Base-by-base conservation (phyloP, 2,329 filamentous ascomycete genomes). In the Ascochyta viciae-villosae region DNA sequence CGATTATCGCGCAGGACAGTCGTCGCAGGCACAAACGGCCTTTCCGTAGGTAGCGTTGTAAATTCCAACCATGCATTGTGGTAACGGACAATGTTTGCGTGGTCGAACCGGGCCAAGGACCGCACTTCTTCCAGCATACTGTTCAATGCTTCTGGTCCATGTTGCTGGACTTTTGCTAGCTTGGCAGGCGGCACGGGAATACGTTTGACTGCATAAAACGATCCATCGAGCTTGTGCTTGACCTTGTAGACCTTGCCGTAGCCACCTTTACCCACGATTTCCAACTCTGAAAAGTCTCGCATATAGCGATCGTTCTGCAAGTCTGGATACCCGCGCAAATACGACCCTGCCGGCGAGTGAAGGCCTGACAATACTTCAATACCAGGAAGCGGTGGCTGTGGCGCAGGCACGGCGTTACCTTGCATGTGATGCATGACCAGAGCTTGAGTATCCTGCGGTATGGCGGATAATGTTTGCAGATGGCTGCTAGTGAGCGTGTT, bases 11-110 rank as follows among this genome's bases (percentile, higher is more conserved):
- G 63, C n/a, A 69, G 12, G 2, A 64, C 34, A 6, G 59, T 45
- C 5, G 51, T 29, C 7, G 49, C 44, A 3, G 64, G 50, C 12
- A 40, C 33, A 6, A 47, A 35, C 8, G 60, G 15, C 3, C 39
- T 22, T 8, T 68, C 64, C 9, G 40, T 62, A 10, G 64, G 43
- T 26, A 57, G 45, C 3, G 67, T 60, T 0, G 66, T 63, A 44
- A 71, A 79, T 33, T 89, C 87, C 13, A 88, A 78, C 87, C 87
- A 90, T 13, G 84, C 84, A 47, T 82, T 81, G 66, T 85, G 85
- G 64, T 90, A 90, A 23, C 87, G 81, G 33, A 89, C 87, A 51
- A 90, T 83, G 66, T 89, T 88, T 5, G 80, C 80, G 70, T 90
- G 87, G 41, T 89, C 83, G 15, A 89, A 76, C 24, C 80, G 78